Base-by-base conservation (phyloP, 371 early-diverging fungal species). In the Mucor circinelloides region DNA sequence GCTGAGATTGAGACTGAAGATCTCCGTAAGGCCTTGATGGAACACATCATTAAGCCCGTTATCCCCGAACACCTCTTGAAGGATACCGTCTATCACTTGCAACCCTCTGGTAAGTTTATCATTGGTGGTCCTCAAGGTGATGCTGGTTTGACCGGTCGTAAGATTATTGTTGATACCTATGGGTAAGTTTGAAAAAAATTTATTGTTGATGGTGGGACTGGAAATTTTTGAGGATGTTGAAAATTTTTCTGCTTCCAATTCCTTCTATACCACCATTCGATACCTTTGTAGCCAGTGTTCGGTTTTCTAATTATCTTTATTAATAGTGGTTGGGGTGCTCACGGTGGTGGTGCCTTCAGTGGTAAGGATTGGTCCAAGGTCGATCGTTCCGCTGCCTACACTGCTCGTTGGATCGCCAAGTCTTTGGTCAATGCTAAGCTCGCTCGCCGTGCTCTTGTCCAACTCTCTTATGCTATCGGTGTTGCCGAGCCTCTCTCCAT, bases 281-380 rank as follows among this genome's bases (percentile, higher is more conserved):
- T 1, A 6, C 34, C 15, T 30, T 46, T 50, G 46, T 28, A 27
- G 19, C 9, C 38, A 36, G 10, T 44, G 34, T 60, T 50, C 54
- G 56, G 50, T 63, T 42, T 12, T 62, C 38, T 36, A 85, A 79
- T 82, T 82, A 81, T 38, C 44, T 65, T 55, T 62, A 23, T 63
- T 34, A 25, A 48, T 64, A 98, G 99, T 79, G 99, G 99, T 82
- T 97, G 95, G 92, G 98, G 99, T 84, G 97, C 97, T 70, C 99
- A 99, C 91, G 99, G 99, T 84, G 99, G 99, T 83, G 99, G 99
- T 86, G 97, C 98, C 76, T 99, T 99, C 94, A 94, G 95, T 74
- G 99, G 99, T 71, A 99, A 99, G 92, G 99, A 99, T 89, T 99
- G 96, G 95, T 97, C 99, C 89, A 99, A 99, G 94, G 99, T 99